Conservation (phyloP, 2,329 filamentous ascomycete species). For the Cladosporium velox region DNA sequence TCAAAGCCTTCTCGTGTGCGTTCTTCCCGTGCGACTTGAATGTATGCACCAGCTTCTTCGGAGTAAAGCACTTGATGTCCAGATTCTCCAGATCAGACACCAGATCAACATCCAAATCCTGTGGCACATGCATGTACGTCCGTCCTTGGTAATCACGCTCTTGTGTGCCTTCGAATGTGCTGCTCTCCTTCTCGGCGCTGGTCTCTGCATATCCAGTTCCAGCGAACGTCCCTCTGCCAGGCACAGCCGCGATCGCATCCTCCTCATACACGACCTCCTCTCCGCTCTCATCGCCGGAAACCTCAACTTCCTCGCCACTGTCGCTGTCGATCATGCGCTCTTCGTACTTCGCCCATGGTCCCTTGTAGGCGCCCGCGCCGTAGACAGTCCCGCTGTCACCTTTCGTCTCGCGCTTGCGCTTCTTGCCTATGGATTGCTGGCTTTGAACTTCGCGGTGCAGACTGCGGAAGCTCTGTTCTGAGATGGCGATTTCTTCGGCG, state of each 20-base stretch:
- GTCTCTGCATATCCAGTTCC: slow-evolving; percentile 54
- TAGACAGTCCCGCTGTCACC: slow-evolving; percentile 82
- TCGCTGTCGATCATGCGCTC: slow-evolving; percentile 71
- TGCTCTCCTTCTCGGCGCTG: slow-evolving; percentile 66
- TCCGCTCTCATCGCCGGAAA: slow-evolving; percentile 71
- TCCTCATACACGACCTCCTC: slow-evolving; percentile 78
- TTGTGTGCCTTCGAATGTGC: slow-evolving; percentile 79
- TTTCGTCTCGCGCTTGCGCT: slow-evolving; percentile 79
- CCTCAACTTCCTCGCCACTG: slow-evolving; percentile 69
- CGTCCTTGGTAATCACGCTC: slow-evolving; percentile 91
- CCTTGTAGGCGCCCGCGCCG: slow-evolving; percentile 84
- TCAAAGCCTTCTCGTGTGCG: slow-evolving; percentile 72
- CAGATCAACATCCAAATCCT: slow-evolving; percentile 83
- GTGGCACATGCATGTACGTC: slow-evolving; percentile 96
- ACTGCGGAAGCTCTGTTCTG: slow-evolving; percentile 84
- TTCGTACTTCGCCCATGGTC: slow-evolving; percentile 89
- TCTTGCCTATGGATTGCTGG: slow-evolving; percentile 58
- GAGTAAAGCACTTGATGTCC: slow-evolving; percentile 63
- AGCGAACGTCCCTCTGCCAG: slow-evolving; percentile 53
- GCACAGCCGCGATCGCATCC: slow-evolving; percentile 63
- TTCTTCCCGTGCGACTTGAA: slow-evolving; percentile 71
- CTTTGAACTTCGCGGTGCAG: slow-evolving; percentile 79
- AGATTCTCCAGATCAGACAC: slow-evolving; percentile 74
- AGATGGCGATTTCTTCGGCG: slow-evolving; percentile 85
- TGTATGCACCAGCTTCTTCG: slow-evolving; percentile 88